phyloP scores from a whole-genome alignment of 2,329 filamentous ascomycete genomes.

The Diplodia sapinea region DNA sequence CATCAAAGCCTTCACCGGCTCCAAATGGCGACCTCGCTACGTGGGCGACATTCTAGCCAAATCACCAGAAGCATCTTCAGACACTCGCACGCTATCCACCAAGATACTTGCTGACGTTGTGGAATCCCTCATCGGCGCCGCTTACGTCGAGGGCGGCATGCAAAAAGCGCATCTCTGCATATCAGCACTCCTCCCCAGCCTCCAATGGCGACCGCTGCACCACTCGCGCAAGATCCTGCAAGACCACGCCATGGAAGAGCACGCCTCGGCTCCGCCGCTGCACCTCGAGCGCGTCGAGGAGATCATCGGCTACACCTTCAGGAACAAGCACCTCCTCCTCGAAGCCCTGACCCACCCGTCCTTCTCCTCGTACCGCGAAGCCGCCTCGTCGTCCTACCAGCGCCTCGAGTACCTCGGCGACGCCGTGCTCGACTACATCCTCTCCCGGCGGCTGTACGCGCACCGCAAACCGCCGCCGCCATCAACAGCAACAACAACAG shows the following conservation, averaged over 20 bases:
- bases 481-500: slow-evolving; percentile 37
- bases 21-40: slow-evolving; percentile 74
- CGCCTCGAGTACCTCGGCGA: slow-evolving; percentile 90
- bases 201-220: slow-evolving; percentile 49
- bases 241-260: slow-evolving; percentile 32
- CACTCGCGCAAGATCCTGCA: slow-evolving; percentile 40
- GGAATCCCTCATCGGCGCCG: slow-evolving; percentile 81
- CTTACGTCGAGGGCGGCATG: slow-evolving; percentile 72
- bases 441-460: slow-evolving; percentile 68
- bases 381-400: slow-evolving; percentile 66
- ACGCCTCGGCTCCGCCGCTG: slow-evolving; percentile 28
- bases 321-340: slow-evolving; percentile 68
- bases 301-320: slow-evolving; percentile 75
- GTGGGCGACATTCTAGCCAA: slow-evolving; percentile 51
- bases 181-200: slow-evolving; percentile 65
- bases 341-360: slow-evolving; percentile 85
- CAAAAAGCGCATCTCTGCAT: slow-evolving; percentile 68
- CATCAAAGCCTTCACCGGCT: slow-evolving; percentile 67
- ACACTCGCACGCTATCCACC: slow-evolving; percentile 55
- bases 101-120: slow-evolving; percentile 88
- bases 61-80: neutral
- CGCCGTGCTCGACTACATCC: slow-evolving; percentile 77
- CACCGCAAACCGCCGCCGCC: slow-evolving; percentile 36
- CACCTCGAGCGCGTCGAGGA: slow-evolving; percentile 59
- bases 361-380: slow-evolving; percentile 49